Percentiles rank a stretch among this genome's conserved stretches.
Conservation (phyloP, 176 grass and related monocot species). For the Oryza nivara region DNA sequence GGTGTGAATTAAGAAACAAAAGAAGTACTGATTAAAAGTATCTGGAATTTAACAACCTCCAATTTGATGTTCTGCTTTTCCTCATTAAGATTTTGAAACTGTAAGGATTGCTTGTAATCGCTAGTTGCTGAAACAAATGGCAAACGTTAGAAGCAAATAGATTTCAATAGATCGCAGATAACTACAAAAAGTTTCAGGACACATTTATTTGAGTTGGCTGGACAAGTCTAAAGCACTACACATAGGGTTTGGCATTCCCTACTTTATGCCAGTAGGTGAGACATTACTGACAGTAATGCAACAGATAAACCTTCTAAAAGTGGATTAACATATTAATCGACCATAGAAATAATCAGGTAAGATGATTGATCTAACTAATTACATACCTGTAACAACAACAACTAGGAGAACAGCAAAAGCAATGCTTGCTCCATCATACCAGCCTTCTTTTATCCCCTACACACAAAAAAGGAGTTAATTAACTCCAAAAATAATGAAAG, state of each 20-base stretch:
- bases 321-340: not conserved
- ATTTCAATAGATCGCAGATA: not conserved
- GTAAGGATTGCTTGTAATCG: constrained; percentile 86
- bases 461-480: not conserved
- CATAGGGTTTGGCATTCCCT: not conserved
- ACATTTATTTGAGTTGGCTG: not conserved
- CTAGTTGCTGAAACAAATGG: constrained; percentile 63
- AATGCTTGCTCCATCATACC: constrained; percentile 98
- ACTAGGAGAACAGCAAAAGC: constrained; percentile 89
- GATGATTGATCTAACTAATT: not conserved
- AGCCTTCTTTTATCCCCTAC: constrained; percentile 95
- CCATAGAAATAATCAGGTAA: constrained; percentile 22
- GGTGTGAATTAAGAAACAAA: not conserved
- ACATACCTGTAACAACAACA: constrained; percentile 83
- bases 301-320: constrained; percentile 17
- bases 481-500: not conserved
- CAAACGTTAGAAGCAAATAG: not conserved
- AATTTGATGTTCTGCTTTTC: constrained; percentile 94
- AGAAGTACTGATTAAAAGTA: not conserved
- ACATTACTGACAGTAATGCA: not conserved
- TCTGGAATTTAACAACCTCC: constrained; percentile 55
- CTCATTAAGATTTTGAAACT: constrained; percentile 95
- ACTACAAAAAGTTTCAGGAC: not conserved
- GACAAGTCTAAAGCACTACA: not conserved
- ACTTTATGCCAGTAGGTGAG: not conserved